A percentile compares a stretch with the other conserved stretches of the same genome.
phyloP scores from a whole-genome alignment of 2,329 filamentous ascomycete genomes.

The Tolypocladium endophyticum region DNA sequence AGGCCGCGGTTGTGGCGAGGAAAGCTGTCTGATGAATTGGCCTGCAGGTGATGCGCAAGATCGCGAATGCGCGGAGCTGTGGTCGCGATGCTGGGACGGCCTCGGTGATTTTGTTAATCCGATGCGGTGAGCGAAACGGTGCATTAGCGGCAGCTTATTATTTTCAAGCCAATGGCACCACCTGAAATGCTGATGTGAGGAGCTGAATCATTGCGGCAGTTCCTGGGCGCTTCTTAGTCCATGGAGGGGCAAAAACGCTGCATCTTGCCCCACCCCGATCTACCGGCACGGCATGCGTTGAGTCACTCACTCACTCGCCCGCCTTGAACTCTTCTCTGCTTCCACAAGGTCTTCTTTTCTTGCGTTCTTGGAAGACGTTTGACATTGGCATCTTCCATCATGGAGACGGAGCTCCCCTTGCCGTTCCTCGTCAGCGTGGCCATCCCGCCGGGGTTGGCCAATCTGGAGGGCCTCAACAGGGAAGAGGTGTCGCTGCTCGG shows the following conservation, averaged over 20 bases:
- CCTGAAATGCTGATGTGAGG: not conserved
- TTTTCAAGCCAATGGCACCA: not conserved
- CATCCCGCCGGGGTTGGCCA: conserved; percentile 35
- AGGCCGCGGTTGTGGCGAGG: not conserved
- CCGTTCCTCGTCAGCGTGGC: conserved; percentile 52
- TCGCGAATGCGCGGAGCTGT: not conserved
- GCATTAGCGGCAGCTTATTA: not conserved
- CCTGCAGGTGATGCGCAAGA: not conserved
- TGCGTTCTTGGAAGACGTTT: not conserved
- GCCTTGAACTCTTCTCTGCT: not conserved
- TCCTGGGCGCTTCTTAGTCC: not conserved
- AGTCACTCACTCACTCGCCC: conserved; percentile 3
- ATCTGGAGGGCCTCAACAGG: conserved; percentile 40
- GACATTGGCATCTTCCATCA: conserved; percentile 15
- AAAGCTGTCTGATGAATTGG: not conserved
- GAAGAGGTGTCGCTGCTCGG: conserved; percentile 50
- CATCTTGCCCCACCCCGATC: conserved; percentile 8
- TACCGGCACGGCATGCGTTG: conserved; percentile 1
- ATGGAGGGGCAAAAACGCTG: conserved; percentile 5
- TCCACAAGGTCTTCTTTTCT: not conserved
- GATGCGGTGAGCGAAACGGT: not conserved
- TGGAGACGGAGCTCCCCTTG: conserved; percentile 55
- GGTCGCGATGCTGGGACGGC: not conserved
- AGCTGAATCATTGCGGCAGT: not conserved
- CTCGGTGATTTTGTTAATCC: not conserved